Base-by-base conservation (phyloP, 2,329 filamentous ascomycete species). In the Aspergillus candidus region DNA sequence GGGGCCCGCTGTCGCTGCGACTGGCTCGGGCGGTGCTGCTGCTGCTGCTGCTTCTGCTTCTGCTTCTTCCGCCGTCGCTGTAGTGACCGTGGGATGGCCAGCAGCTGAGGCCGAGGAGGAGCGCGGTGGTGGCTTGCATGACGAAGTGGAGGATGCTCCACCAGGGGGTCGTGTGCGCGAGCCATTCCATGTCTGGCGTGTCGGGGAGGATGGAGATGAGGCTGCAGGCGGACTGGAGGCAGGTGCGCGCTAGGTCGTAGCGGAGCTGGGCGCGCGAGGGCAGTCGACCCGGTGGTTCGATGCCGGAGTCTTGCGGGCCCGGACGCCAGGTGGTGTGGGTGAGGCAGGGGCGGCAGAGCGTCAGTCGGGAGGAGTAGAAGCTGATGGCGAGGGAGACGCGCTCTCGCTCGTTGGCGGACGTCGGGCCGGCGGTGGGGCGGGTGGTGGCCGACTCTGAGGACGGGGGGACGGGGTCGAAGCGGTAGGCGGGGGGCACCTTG, bases 111-210 rank as follows among this genome's bases (percentile, higher is more conserved):
- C 63, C 62, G 4, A 72, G 59, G 12, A 72, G 57, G 11, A 72
- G 52, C 6, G 70, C 62, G 0, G 63, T 67, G 0, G 61, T 66
- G 1, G 68, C 65, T 48, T 72, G 70, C 56, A 72, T 69, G 2
- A 72, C 47, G 46, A 60, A 67, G 48, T 72, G 68, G 1, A 72
- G 54, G n/a, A 69, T 56, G 41, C 54, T 59, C 66, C 69, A 72
- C 68, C 67, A 72, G 8, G 68, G 67, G 0, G 66, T 57, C 2
- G 61, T 44, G 13, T 57, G 57, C 11, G 59, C 57, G 2, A 72
- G 48, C 47, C 65, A 67, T 15, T 55, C 30, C 4, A 61, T 50
- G 38, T 68, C 59, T 0, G 66, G 58, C 2, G 54, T 43, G 3
- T 69, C 57, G 1, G 69, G 69, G 17, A 72, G 56, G 13, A 68